A percentile compares a stretch with the other conserved stretches of the same genome.
Evolutionary conservation across 768 basidiomycete genomes (phyloP).

Genomic region (Fomitopsis serialis): DNA sequence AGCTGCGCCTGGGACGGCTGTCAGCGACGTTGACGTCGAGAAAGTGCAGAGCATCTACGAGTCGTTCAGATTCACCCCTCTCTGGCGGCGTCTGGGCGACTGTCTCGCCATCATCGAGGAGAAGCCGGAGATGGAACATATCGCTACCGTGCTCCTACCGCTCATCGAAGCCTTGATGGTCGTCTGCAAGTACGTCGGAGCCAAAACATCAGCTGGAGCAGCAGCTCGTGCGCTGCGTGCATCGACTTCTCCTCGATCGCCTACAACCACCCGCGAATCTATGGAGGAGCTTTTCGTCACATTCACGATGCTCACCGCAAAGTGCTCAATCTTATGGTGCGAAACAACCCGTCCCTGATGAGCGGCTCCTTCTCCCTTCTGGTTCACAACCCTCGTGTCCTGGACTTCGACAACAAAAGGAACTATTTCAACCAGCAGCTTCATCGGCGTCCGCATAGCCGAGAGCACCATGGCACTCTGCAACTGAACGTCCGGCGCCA

Average conservation of each 20-base stretch:
- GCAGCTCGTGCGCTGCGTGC: slow-evolving; percentile 51
- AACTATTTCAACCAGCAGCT: slow-evolving; percentile 93
- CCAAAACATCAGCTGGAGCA: slow-evolving; percentile 44
- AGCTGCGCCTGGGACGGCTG: slow-evolving; percentile 29
- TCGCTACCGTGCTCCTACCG: slow-evolving; percentile 89
- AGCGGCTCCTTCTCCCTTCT: slow-evolving; percentile 96
- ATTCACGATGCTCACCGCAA: slow-evolving; percentile 92
- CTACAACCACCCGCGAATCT: slow-evolving; percentile 63
- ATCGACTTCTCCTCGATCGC: slow-evolving; percentile 62
- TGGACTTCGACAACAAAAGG: slow-evolving; percentile 99
- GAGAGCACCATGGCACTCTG: slow-evolving; percentile 79
- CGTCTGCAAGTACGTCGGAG: slow-evolving; percentile 90
- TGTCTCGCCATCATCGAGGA: slow-evolving; percentile 82
- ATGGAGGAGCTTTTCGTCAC: slow-evolving; percentile 90
- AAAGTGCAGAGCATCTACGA: slow-evolving; percentile 88
- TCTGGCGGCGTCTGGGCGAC: slow-evolving; percentile 89
- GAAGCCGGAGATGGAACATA: slow-evolving; percentile 74
- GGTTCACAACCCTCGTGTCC: slow-evolving; percentile 91
- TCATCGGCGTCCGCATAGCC: slow-evolving; percentile 71
- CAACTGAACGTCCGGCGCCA: slow-evolving; percentile 87
- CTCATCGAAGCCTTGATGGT: slow-evolving; percentile 98
- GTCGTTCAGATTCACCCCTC: slow-evolving; percentile 81
- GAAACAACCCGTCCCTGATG: slow-evolving; percentile 97
- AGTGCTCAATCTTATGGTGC: slow-evolving; percentile 93
- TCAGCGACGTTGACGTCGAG: slow-evolving; percentile 55